Conservation (phyloP, 2,329 filamentous ascomycete genomes). For the Nemania diffusa region DNA sequence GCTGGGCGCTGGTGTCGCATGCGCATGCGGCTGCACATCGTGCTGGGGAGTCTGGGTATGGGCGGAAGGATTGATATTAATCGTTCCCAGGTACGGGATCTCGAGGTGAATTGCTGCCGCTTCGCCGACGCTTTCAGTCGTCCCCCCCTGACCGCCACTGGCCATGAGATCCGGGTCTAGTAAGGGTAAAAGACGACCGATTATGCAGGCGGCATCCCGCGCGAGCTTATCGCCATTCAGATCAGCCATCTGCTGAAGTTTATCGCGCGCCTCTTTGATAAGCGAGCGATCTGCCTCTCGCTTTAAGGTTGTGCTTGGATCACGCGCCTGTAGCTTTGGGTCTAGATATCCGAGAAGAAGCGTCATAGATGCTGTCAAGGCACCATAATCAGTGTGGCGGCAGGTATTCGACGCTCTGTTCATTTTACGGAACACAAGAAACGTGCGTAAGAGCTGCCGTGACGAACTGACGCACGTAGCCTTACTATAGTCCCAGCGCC, state of each 20-base stretch:
- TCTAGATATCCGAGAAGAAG: slow-evolving; percentile 63
- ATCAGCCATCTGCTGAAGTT: slow-evolving; percentile 53
- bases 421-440: slow-evolving; percentile 57
- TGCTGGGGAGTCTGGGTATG: slow-evolving; percentile 9
- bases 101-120: slow-evolving; percentile 51
- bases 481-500: slow-evolving; percentile 60
- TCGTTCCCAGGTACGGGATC: slow-evolving; percentile 59
- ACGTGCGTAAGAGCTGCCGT: slow-evolving; percentile 61
- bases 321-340: slow-evolving; percentile 42
- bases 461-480: slow-evolving; percentile 61
- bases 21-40: slow-evolving; percentile 29
- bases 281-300: slow-evolving; percentile 53
- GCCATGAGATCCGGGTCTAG: slow-evolving; percentile 37
- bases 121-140: slow-evolving; percentile 27
- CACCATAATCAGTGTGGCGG: slow-evolving; percentile 63
- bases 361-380: slow-evolving; percentile 62
- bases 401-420: slow-evolving; percentile 54
- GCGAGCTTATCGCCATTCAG: slow-evolving; percentile 56
- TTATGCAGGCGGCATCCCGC: slow-evolving; percentile 56
- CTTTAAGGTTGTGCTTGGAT: slow-evolving; percentile 35
- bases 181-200: slow-evolving; percentile 57
- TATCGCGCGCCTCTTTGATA: slow-evolving; percentile 51
- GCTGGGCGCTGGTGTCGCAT: slow-evolving; percentile 18
- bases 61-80: slow-evolving; percentile 54
- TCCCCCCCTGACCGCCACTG: slow-evolving; percentile 22